Evolutionary conservation across 495 filamentous ascomycete species (phyloP).

Genomic region (Pseudevernia furfuracea): DNA sequence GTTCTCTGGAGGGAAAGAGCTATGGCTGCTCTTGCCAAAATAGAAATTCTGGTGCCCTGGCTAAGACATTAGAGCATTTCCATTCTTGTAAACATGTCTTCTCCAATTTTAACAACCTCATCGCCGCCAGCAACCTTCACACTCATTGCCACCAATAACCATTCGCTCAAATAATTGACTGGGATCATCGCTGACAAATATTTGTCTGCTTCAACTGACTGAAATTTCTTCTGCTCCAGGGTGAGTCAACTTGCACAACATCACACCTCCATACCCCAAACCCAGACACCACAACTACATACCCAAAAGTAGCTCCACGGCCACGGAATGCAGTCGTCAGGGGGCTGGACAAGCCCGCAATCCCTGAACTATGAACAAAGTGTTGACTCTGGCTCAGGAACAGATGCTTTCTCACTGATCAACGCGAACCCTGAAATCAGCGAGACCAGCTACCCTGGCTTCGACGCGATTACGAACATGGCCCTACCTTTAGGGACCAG

Average conservation of each 20-base stretch:
- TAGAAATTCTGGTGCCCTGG: too few species aligned
- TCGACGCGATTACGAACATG: background rate
- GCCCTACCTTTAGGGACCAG: background rate
- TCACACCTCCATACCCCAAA: background rate
- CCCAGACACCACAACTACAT: background rate
- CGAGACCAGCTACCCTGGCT: background rate
- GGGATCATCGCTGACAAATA: background rate
- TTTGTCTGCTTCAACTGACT: conserved; percentile 2
- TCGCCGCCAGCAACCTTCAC: conserved; percentile 2
- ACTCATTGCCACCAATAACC: conserved; percentile 1
- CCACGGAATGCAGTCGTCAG: background rate
- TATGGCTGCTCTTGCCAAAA: background rate
- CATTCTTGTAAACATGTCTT: background rate
- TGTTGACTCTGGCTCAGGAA: conserved; percentile 4
- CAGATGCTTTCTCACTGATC: conserved; percentile 1
- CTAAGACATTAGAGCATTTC: background rate
- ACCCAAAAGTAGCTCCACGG: background rate
- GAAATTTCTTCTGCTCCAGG: background rate
- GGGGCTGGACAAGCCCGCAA: background rate
- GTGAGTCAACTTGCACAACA: conserved; percentile 2
- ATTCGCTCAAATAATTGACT: conserved; percentile 5
- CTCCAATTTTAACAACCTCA: background rate
- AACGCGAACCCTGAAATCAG: background rate
- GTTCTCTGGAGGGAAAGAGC: background rate
- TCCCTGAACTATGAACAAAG: background rate